Percentiles rank a stretch among this genome's conserved stretches.
Evolutionary conservation across 306 rosid genomes (phyloP).

Genomic region (Dryas octopetala): DNA sequence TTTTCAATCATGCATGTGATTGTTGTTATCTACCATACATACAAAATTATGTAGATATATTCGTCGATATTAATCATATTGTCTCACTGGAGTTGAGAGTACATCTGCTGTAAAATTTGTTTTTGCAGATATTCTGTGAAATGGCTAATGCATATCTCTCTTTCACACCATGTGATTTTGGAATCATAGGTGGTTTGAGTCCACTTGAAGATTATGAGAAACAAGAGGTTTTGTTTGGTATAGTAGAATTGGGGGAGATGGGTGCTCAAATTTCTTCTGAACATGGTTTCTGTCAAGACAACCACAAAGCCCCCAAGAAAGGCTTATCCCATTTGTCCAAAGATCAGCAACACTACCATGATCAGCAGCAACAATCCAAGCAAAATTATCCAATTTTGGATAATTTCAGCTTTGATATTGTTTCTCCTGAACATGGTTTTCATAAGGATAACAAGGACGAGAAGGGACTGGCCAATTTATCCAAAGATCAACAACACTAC

Average conservation of each 20-base stretch:
- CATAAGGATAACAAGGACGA: not conserved
- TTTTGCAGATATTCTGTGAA: not conserved
- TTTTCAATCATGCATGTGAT: not conserved
- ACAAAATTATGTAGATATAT: not conserved
- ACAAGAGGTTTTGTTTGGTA: slow-evolving; percentile 19
- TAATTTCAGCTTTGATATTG: slow-evolving; percentile 31
- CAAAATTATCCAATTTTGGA: slow-evolving; percentile 29
- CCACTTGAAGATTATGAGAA: slow-evolving; percentile 30
- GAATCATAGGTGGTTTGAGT: slow-evolving; percentile 24
- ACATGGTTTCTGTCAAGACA: slow-evolving; percentile 14
- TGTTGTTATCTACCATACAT: slow-evolving; percentile 14
- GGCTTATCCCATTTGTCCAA: slow-evolving; percentile 18
- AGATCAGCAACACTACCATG: not conserved
- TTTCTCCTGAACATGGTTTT: slow-evolving; percentile 10
- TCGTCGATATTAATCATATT: not conserved
- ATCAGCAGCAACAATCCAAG: slow-evolving; percentile 31
- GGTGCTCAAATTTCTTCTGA: slow-evolving; percentile 9
- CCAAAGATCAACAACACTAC: slow-evolving; percentile 20
- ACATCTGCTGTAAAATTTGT: not conserved
- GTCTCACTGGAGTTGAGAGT: slow-evolving; percentile 1
- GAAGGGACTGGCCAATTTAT: slow-evolving; percentile 17
- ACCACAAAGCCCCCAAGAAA: slow-evolving; percentile 6
- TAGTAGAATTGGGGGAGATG: slow-evolving; percentile 29
- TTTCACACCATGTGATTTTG: slow-evolving; percentile 40
- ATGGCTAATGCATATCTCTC: slow-evolving; percentile 42